phyloP scores from a whole-genome alignment of 805 yeast species.

The Debaryomyces castellii region DNA sequence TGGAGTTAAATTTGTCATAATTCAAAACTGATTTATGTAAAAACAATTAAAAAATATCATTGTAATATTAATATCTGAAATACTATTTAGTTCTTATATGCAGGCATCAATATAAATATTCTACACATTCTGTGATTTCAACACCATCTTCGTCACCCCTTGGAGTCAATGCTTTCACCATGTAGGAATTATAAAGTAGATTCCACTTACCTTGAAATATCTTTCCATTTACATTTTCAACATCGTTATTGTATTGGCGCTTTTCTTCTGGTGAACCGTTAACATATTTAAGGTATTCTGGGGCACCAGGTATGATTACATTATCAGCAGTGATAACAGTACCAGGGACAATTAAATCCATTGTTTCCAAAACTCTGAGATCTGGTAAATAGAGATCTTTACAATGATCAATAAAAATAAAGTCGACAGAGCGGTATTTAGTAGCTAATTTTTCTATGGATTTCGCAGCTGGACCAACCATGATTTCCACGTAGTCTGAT shows the following conservation, averaged over 20 bases:
- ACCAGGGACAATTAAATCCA: slow-evolving; percentile 39
- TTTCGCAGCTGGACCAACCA: slow-evolving; percentile 32
- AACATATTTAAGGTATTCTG: slow-evolving; percentile 40
- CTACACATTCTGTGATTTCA: slow-evolving; percentile 31
- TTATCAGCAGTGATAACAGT: slow-evolving; percentile 41
- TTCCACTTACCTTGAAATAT: slow-evolving; percentile 40
- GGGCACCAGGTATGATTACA: slow-evolving; percentile 33
- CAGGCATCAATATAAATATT: slow-evolving; percentile 16
- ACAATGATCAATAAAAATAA: slow-evolving; percentile 42
- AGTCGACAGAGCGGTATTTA: slow-evolving; percentile 24
- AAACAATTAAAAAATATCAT: background rate
- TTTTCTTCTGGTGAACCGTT: slow-evolving; percentile 36
- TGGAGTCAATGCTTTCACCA: slow-evolving; percentile 15
- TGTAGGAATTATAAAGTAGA: slow-evolving; percentile 34
- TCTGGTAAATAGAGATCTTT: slow-evolving; percentile 41
- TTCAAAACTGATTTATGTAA: background rate
- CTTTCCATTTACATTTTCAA: slow-evolving; percentile 25
- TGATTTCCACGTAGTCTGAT: slow-evolving; percentile 24
- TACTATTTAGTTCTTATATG: background rate
- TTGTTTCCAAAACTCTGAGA: slow-evolving; percentile 38
- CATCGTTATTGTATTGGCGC: slow-evolving; percentile 23
- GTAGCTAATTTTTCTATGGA: slow-evolving; percentile 25
- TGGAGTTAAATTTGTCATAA: slow-evolving; percentile 50
- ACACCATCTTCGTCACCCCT: slow-evolving; percentile 23
- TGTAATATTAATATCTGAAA: background rate